Base-by-base conservation (phyloP, 345 rosid genomes). In the Odontarrhena argentea region DNA sequence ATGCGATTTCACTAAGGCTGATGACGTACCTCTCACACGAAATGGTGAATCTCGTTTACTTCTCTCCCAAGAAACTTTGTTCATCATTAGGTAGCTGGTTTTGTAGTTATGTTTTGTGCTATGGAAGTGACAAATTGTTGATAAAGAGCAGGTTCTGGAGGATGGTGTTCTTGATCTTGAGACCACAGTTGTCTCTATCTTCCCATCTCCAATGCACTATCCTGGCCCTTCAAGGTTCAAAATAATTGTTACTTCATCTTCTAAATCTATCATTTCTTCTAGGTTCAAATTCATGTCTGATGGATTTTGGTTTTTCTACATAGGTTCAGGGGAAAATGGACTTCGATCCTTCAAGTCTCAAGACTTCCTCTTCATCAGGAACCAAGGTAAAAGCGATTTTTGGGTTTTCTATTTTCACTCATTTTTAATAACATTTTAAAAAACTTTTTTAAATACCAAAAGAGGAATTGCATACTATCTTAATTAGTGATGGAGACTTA, bases 161-260 rank as follows among this genome's bases (percentile, higher is more conserved):
- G 98, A 90, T 53, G 97, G 98, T 38, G 91, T 93, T 48, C 84
- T 93, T 54, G 98, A 93, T 85, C 98, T 97, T 2, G 97, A 88
- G 75, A 93, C 97, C 1, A 93, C 98, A 2, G 96, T 93, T 32
- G 96, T 93, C 12, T 93, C 98, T 4, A 90, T 93, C 76, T 93
- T 93, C 67, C 98, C 98, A 53, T 93, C 97, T 55, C 98, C 98
- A 4, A 93, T 93, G 98, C 98, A 73, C 69, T 93, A 93, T 54
- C 96, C 96, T 26, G 98, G 98, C 8, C 98, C 98, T 18, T 18
- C 22, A 18, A 18, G 22, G 22, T 18, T 18, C 22, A 18, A 18
- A 18, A 18, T 18, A 18, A 18, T 18, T 18, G 22, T 18, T 1
- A 18, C 22, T 18, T 18, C 22, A 18, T 18, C 22, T 18, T 18